These are phyloP conservation scores for Cladosporium sp. DNA, from an alignment of 2,329 filamentous ascomycete species.

Conservation along the genomic window DNA sequence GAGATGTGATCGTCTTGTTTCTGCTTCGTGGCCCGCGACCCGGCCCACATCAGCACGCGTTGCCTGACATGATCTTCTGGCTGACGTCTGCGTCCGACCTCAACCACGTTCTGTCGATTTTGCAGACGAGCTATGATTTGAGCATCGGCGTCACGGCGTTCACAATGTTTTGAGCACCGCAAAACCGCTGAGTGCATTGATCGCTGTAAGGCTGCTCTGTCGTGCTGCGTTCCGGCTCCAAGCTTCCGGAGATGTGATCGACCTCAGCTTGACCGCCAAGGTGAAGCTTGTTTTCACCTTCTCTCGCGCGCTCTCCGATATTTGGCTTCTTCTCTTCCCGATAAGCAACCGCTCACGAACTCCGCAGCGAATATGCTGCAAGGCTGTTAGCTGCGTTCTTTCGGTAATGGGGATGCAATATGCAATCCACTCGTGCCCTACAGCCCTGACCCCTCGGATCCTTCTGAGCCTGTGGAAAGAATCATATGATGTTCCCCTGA, in stretches of 20 bases:
- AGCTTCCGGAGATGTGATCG: slow-evolving; percentile 3
- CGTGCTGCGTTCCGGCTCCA: neutral
- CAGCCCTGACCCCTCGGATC: neutral
- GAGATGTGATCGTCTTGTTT: neutral
- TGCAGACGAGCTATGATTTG: neutral
- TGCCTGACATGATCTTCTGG: slow-evolving; percentile 1
- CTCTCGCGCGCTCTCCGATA: neutral
- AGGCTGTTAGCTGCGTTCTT: neutral
- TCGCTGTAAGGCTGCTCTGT: neutral
- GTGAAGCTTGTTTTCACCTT: slow-evolving; percentile 4
- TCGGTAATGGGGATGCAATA: neutral
- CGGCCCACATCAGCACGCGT: neutral
- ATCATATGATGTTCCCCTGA: slow-evolving; percentile 1
- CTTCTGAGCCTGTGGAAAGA: neutral
- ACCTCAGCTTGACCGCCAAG: neutral
- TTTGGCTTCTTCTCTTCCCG: neutral
- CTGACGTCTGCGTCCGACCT: neutral
- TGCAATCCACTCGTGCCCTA: neutral
- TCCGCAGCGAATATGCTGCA: neutral
- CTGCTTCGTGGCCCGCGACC: neutral
- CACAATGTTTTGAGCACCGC: neutral
- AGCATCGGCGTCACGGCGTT: neutral
- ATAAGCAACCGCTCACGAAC: neutral
- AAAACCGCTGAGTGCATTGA: neutral
- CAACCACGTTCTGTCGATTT: neutral